Conservation (phyloP, 2,329 filamentous ascomycete genomes). For the Pyrenochaeta sp. region DNA sequence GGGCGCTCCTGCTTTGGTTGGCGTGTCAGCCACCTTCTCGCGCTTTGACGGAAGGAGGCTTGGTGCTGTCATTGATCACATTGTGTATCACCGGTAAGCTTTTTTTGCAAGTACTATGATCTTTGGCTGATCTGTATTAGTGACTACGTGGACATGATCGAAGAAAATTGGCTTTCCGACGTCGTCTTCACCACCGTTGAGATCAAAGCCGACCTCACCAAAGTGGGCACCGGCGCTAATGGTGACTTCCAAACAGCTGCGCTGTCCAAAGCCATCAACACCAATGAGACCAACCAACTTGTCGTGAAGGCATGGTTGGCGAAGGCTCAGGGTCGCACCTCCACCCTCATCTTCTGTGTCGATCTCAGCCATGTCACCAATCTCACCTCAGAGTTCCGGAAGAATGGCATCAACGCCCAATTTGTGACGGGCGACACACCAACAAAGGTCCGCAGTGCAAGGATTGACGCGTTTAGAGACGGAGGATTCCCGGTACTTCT, state of each 20-base stretch:
- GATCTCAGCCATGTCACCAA: slow-evolving; percentile 82
- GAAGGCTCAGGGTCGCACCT: slow-evolving; percentile 76
- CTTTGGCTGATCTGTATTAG: slow-evolving; percentile 32
- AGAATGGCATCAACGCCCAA: slow-evolving; percentile 80
- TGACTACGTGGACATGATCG: slow-evolving; percentile 81
- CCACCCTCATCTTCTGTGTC: slow-evolving; percentile 93
- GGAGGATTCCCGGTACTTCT: slow-evolving; percentile 85
- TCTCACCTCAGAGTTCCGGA: slow-evolving; percentile 78
- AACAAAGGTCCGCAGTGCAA: slow-evolving; percentile 71
- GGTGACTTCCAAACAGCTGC: slow-evolving; percentile 83
- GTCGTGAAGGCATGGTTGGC: slow-evolving; percentile 87
- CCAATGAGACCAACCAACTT: slow-evolving; percentile 78
- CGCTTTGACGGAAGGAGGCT: slow-evolving; percentile 84
- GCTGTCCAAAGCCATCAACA: slow-evolving; percentile 87
- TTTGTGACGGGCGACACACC: slow-evolving; percentile 87
- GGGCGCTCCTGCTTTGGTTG: slow-evolving; percentile 69
- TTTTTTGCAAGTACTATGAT: too few relatives aligned
- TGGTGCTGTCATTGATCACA: slow-evolving; percentile 88
- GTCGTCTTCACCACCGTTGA: slow-evolving; percentile 94
- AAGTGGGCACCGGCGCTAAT: slow-evolving; percentile 68
- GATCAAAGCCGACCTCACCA: slow-evolving; percentile 80
- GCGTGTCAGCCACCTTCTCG: slow-evolving; percentile 85
- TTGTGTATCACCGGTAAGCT: slow-evolving; percentile 83
- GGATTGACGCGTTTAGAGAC: slow-evolving; percentile 77
- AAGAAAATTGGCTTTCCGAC: slow-evolving; percentile 89